Base-by-base conservation (phyloP, 805 yeast genomes). In the Dipodascus geniculatus region DNA sequence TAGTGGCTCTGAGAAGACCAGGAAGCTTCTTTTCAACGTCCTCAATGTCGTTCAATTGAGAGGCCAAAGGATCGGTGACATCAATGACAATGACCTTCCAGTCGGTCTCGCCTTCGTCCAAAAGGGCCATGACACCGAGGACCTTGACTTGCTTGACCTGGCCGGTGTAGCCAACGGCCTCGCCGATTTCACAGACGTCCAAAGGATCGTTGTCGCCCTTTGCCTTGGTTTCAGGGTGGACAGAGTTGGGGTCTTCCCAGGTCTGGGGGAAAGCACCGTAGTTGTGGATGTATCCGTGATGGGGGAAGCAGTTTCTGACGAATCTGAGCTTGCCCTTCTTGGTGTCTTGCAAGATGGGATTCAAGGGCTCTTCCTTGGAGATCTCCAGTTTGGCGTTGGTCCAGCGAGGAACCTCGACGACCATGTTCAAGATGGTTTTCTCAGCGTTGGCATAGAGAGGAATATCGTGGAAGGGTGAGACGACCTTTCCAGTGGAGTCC, bases 201-300 rank as follows among this genome's bases (percentile, higher is more conserved):
- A 91, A 72, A 2, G 99, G 99, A 69, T 91, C 99, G 65, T 88
- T 87, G 71, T 91, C 99, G 57, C 99, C 99, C 56, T 70, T 69
- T 35, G 75, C 77, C 64, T 71, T 75, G 55, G 78, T 72, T 56
- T 67, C 75, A 28, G 70, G 66, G 61, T 70, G 74, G 53, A 59
- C 63, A 52, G 72, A 73, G 55, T 83, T 79, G n/a, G 95, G 95
- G 65, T 93, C 95, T 70, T 91, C 99, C 98, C 98, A 91, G 2
- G 98, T 91, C 90, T 91, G 97, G 61, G 98, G 98, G 80, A 91
- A 85, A 51, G 97, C 97, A 71, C 98, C 99, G 71, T 91, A 91
- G 77, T 93, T 93, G 77, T 89, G 96, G 63, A 91, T 91, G 78
- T 93, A 91, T 64, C 99, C 99, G 71, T 93, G 95, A 77, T 87